Evolutionary conservation across 2,329 filamentous ascomycete species (phyloP), one percentile per base, ranked within the genome.

Genomic region (Xylaria sp.): DNA sequence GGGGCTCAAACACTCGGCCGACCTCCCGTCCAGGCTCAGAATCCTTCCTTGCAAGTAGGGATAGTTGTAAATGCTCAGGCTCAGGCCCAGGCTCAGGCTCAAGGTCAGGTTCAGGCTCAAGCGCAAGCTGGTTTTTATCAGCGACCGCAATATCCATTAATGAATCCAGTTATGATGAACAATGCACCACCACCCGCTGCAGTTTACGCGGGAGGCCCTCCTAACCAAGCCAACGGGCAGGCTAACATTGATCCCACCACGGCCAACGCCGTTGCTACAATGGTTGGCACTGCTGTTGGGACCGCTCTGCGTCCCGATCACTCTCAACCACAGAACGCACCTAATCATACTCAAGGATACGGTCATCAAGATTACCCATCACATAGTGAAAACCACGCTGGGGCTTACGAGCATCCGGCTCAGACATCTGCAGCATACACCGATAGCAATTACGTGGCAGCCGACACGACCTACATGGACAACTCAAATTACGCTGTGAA

Each of bases 1-100:
- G 72, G 75, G 28, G 46, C 70, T 20, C 76, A 77, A 62, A 69
- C 66, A 1, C 70, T 66, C n/a, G 73, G 73, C 1, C 72, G 74
- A 63, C 77, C 77, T 50, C 69, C 74, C 54, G 61, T 70, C n/a
- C 73, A 78, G 25, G 76, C 71, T 25, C 74, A 78, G 25, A 77
- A 74, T 13, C 70, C 73, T 23, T 13, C 60, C 65, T 63, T 41
- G 56, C 63, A 59, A 2, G 39, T 57, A n/a, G 74, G 73, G 18
- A 39, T 63, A 28, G 54, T 70, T 46, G 37, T 63, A 41, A 75
- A 74, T 50, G 46, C 62, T 48, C 72, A 73, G 62, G 65, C 41
- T 4, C 72, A 73, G 51, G 59, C 64, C n/a, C 73, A 78, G 25
- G 76, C 71, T 20, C 74, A 78, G 25, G 46, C 62, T 48, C 72